Evolutionary conservation across 192 early-diverging fungal species (phyloP), one percentile per base, ranked within the genome.

Genomic region (Lobosporangium transversale): DNA sequence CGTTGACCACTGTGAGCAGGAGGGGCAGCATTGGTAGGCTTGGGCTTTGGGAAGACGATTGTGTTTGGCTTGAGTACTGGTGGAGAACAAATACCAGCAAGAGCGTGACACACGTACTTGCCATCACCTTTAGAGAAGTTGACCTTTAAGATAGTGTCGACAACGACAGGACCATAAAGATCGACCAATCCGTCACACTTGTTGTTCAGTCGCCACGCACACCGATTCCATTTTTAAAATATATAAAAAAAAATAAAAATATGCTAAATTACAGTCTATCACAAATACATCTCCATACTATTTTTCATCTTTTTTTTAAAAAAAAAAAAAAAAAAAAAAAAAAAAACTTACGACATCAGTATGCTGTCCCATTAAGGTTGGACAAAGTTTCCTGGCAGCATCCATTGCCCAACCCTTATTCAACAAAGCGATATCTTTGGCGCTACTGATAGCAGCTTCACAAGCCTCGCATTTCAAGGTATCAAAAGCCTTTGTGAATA

Each of bases 171-270:
- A 21, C 74, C 81, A 66, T 85, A 79, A 35, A 79, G 70, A 55
- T 68, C 54, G 33, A 85, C 52, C 23, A 79, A 26, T 24, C 84
- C 84, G 40, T 80, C 37, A 62, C 84, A 85, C 84, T 68, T n/a
- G n/a, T n/a, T n/a, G n/a, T n/a, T n/a, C n/a, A n/a, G n/a, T n/a
- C n/a, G n/a, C n/a, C n/a, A n/a, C n/a, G n/a, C n/a, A n/a, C n/a
- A n/a, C n/a, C n/a, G n/a, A n/a, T n/a, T n/a, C n/a, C n/a, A n/a
- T n/a, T n/a, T n/a, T n/a, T n/a, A n/a, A n/a, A n/a, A n/a, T n/a
- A n/a, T n/a, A n/a, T n/a, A 49, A 60, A 23, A 47, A 52, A 48
- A n/a, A 37, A 58, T 35, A 50, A 29, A 24, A 11, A 9, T 14
- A 4, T 48, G 7, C 23, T 10, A 14, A 20, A 48, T 6, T 7